Evolutionary conservation across 2,329 filamentous ascomycete species (phyloP), one percentile per base, ranked within the genome.

Genomic region (Zelopaecilomyces penicillatus): DNA sequence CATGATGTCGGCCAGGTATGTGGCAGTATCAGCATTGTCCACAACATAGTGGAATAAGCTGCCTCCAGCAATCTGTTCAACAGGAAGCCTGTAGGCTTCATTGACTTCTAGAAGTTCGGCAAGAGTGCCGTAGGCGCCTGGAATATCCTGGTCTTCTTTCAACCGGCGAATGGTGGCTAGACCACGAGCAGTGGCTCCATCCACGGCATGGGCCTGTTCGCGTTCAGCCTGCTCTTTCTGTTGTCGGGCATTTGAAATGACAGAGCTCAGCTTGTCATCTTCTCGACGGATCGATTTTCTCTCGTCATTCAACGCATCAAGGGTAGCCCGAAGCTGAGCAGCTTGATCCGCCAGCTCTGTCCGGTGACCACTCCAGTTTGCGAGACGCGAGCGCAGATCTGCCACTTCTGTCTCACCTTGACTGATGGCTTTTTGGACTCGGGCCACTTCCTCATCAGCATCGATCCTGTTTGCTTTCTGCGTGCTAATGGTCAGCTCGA

Each of bases 21-120:
- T 88, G 1, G 90, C 89, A 0, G 90, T 96, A 35, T 85, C 80
- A 49, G 94, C 88, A 41, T 85, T 91, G 62, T 98, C 91, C 37
- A 97, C 91, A 8, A 98, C 82, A 53, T 95, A 95, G 65, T 98
- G 88, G 67, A 98, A 98, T 6, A 98, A 74, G 61, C 88, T 95
- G 51, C 83, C 83, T 12, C 93, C 93, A 3, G 91, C 93, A 42
- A 90, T 93, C 55, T 95, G 88, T 65, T 98, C 93, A 7, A 94
- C 85, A 2, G 93, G 88, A 8, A 90, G 81, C 49, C 89, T 82
- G 65, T 95, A 97, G 43, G 80, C 78, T 43, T 95, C 88, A 46
- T 75, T 80, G 40, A 95, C 88, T 44, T 89, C 80, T 55, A 97
- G 80, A n/a, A 98, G 76, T 62, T 98, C 94, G 4, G 91, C 90